Conservation (phyloP, 2,329 filamentous ascomycete species). For the Ciborinia camelliae region DNA sequence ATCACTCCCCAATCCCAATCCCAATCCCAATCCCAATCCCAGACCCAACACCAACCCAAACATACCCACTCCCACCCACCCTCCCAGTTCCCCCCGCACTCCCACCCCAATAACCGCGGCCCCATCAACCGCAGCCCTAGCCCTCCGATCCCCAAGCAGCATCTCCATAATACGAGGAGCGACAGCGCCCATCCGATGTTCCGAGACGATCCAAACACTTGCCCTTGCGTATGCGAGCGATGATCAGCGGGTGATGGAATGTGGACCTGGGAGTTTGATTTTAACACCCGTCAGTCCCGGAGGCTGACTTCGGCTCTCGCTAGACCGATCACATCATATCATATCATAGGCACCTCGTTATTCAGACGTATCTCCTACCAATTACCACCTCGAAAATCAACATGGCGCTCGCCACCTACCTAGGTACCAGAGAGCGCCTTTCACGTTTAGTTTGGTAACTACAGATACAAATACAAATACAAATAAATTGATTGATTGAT, state of each 20-base stretch:
- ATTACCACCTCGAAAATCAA: too few relatives aligned
- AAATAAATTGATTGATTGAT: background rate
- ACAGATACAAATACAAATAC: too few relatives aligned
- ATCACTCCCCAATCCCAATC: background rate
- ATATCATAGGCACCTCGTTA: too few relatives aligned
- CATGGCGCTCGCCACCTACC: too few relatives aligned
- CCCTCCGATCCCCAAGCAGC: background rate
- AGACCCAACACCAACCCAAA: too few relatives aligned
- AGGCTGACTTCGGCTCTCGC: too few relatives aligned
- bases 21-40: too few relatives aligned
- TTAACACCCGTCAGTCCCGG: background rate
- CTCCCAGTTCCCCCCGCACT: background rate
- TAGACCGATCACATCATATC: too few relatives aligned
- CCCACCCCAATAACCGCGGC: background rate
- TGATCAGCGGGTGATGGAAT: background rate
- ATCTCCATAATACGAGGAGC: background rate
- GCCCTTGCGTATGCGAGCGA: background rate
- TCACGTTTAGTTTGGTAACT: too few relatives aligned
- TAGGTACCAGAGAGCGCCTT: too few relatives aligned
- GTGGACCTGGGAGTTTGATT: background rate
- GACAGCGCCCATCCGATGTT: background rate
- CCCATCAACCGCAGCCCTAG: background rate
- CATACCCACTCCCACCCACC: background rate
- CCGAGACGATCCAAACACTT: background rate
- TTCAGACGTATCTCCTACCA: too few relatives aligned